These are phyloP conservation scores for Metschnikowia chrysomelidarum DNA, from an alignment of 805 yeast species.

Conservation along the genomic window DNA sequence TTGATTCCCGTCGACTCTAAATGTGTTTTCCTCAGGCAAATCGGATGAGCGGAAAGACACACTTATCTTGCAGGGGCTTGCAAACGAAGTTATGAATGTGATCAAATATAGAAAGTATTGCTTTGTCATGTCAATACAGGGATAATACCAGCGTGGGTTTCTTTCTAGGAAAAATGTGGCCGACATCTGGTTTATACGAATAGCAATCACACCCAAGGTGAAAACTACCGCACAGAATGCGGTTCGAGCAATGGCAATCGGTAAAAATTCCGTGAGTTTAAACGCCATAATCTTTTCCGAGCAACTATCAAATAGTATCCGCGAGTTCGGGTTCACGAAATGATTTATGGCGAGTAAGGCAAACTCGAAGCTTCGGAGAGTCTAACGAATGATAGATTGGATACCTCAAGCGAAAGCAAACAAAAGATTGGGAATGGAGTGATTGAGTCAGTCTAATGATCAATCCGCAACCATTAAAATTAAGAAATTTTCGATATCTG, in stretches of 20 bases:
- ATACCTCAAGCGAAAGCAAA: no score
- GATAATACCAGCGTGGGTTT: slow-evolving; percentile 36
- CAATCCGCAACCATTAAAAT: no score
- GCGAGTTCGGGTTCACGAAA: no score
- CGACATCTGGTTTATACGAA: slow-evolving; percentile 46
- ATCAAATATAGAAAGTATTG: slow-evolving; percentile 54
- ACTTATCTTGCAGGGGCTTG: slow-evolving; percentile 52
- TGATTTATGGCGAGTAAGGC: no score
- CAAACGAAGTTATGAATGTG: slow-evolving; percentile 47
- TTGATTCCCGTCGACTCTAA: slow-evolving; percentile 20
- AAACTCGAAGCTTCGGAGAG: no score
- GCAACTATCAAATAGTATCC: no score
- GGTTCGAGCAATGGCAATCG: slow-evolving; percentile 21
- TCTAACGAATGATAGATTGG: no score
- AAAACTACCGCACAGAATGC: slow-evolving; percentile 23
- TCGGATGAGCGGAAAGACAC: slow-evolving; percentile 47
- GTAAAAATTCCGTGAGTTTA: slow-evolving; percentile 8
- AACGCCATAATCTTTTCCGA: slow-evolving; percentile 6
- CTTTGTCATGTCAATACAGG: slow-evolving; percentile 53
- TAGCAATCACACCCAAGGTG: slow-evolving; percentile 33
- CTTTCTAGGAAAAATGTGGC: slow-evolving; percentile 31
- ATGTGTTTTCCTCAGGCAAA: slow-evolving; percentile 30
- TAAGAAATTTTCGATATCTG: no score
- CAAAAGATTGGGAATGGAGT: no score
- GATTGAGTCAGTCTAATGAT: no score